Evolutionary conservation across 2,329 filamentous ascomycete species (phyloP).

Genomic region (Mariannaea sp.): DNA sequence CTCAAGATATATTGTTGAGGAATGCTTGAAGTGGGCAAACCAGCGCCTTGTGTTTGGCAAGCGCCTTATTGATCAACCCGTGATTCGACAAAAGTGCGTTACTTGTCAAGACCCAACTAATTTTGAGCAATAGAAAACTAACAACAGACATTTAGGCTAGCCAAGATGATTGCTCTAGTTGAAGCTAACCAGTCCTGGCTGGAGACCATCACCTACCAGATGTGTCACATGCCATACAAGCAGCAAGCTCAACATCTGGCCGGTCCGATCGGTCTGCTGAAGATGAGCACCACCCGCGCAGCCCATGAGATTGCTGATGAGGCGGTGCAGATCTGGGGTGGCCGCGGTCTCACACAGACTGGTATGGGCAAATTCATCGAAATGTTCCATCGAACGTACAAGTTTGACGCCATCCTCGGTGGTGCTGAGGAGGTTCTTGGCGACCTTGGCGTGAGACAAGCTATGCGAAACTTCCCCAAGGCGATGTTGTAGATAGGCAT

Average conservation of each 20-base stretch:
- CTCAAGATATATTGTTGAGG: constrained; percentile 74
- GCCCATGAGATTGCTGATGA: constrained; percentile 86
- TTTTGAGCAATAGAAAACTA: constrained; percentile 5
- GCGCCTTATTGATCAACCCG: constrained; percentile 79
- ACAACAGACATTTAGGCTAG: constrained; percentile 59
- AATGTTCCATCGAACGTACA: constrained; percentile 83
- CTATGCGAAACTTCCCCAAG: constrained; percentile 84
- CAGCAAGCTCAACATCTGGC: constrained; percentile 76
- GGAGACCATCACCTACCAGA: constrained; percentile 83
- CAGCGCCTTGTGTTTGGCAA: constrained; percentile 85
- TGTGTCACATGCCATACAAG: constrained; percentile 82
- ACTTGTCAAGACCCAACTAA: background rate
- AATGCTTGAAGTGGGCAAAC: constrained; percentile 87
- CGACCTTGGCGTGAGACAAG: constrained; percentile 82
- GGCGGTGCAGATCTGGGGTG: constrained; percentile 84
- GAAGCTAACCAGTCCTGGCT: constrained; percentile 88
- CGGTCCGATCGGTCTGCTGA: constrained; percentile 81
- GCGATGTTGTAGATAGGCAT: constrained; percentile 66
- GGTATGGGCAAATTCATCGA: constrained; percentile 85
- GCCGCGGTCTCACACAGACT: constrained; percentile 76
- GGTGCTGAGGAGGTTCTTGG: constrained; percentile 83
- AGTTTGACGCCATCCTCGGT: constrained; percentile 78
- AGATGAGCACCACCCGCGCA: constrained; percentile 75
- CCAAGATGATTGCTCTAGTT: constrained; percentile 82
- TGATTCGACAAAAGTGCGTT: constrained; percentile 76